A percentile compares a stretch with the other conserved stretches of the same genome.
phyloP scores from a whole-genome alignment of 345 rosid species.

The Salix purpurea region DNA sequence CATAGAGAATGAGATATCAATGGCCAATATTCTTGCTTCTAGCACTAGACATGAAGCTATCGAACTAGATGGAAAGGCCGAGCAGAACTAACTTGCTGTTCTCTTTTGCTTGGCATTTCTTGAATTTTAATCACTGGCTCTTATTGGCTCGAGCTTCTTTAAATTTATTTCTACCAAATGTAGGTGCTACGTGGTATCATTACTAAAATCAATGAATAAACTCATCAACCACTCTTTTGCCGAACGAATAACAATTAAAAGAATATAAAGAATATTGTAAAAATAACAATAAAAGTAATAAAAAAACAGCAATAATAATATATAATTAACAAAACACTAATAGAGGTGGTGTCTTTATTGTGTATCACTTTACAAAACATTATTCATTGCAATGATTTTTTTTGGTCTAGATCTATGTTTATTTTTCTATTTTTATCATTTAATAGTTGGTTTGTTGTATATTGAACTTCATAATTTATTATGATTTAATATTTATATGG shows the following conservation, averaged over 20 bases:
- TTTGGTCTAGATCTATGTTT: no score
- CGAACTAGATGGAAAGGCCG: background rate
- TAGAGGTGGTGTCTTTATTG: no score
- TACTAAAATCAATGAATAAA: background rate
- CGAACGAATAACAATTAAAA: background rate
- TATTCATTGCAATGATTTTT: no score
- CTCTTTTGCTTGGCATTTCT: background rate
- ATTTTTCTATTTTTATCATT: no score
- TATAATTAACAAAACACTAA: no score
- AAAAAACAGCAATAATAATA: no score
- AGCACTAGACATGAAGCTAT: background rate
- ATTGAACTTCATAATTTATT: no score
- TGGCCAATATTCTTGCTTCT: slow-evolving; percentile 6
- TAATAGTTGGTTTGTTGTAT: no score
- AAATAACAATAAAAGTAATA: no score
- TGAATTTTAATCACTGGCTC: slow-evolving; percentile 3
- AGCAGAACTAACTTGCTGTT: background rate
- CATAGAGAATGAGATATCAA: background rate
- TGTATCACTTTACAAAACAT: no score
- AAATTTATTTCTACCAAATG: background rate
- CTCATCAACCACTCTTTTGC: background rate
- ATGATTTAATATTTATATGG: no score
- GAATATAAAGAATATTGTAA: no score
- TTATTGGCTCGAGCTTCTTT: background rate
- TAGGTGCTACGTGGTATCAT: background rate